These are phyloP conservation scores for Coemansia sp. DNA, from an alignment of 192 early-diverging fungal genomes.

Conservation along the genomic window DNA sequence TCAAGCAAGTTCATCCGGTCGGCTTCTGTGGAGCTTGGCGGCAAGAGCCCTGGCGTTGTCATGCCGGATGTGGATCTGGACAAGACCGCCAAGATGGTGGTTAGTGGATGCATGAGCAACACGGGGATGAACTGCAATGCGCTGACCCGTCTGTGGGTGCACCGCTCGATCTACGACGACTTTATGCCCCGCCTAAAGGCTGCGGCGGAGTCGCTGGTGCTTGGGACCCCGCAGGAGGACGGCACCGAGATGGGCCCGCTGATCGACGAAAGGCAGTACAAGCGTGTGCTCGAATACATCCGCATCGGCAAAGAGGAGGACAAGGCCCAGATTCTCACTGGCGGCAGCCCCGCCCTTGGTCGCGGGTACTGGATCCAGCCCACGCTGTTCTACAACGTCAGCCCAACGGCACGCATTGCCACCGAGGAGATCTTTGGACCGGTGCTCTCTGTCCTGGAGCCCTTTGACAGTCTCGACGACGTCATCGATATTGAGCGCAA, in stretches of 20 bases:
- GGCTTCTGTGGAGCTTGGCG: constrained; percentile 60
- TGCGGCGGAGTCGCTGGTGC: constrained; percentile 35
- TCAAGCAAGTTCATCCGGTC: constrained; percentile 42
- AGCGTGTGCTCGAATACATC: constrained; percentile 57
- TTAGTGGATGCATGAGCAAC: constrained; percentile 60
- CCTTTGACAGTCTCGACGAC: constrained; percentile 54
- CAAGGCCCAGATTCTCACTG: constrained; percentile 35
- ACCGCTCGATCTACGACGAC: constrained; percentile 62
- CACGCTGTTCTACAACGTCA: constrained; percentile 59
- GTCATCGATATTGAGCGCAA: constrained; percentile 56
- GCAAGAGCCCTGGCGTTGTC: constrained; percentile 60
- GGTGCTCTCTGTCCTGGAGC: constrained; percentile 55
- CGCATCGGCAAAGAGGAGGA: constrained; percentile 36
- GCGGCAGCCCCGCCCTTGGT: constrained; percentile 20
- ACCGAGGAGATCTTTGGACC: constrained; percentile 64
- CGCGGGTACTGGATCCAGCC: constrained; percentile 61
- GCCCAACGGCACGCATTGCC: constrained; percentile 45
- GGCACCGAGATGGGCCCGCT: constrained; percentile 51
- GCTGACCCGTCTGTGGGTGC: constrained; percentile 68
- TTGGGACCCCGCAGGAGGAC: constrained; percentile 26
- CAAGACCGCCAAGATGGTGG: constrained; percentile 43
- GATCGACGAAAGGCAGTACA: constrained; percentile 59
- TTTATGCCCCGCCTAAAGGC: constrained; percentile 60
- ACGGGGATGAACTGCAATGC: constrained; percentile 78
- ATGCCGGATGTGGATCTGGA: constrained; percentile 56